These are phyloP conservation scores for Populus simonii DNA, from an alignment of 345 rosid genomes.

Conservation along the genomic window DNA sequence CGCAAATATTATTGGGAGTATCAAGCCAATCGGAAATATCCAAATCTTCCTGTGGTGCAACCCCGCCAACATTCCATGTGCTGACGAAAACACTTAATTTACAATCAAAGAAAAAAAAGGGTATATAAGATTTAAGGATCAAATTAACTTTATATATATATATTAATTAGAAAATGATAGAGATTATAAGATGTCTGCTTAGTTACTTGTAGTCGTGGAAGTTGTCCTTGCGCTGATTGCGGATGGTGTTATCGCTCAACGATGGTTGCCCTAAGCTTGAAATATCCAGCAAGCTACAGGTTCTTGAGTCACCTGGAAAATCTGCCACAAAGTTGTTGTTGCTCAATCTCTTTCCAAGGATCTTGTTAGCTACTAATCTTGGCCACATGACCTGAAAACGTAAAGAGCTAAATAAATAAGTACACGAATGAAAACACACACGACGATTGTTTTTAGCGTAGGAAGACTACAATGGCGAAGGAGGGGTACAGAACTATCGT, in stretches of 20 bases:
- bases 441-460: background rate
- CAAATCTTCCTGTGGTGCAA: slow-evolving; percentile 54
- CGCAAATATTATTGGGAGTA: slow-evolving; percentile 39
- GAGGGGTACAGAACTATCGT: background rate
- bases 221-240: slow-evolving; percentile 35
- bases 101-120: background rate
- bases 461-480: background rate
- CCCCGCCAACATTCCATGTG: slow-evolving; percentile 91
- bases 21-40: slow-evolving; percentile 68
- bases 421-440: background rate
- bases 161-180: background rate
- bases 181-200: background rate
- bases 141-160: background rate
- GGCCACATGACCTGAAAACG: slow-evolving; percentile 68
- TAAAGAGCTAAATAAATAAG: background rate
- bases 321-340: slow-evolving; percentile 78
- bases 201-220: slow-evolving; percentile 51
- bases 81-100: slow-evolving; percentile 57
- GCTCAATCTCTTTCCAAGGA: slow-evolving; percentile 57
- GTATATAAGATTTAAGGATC: background rate
- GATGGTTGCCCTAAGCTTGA: slow-evolving; percentile 33
- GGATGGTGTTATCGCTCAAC: slow-evolving; percentile 25
- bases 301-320: slow-evolving; percentile 41
- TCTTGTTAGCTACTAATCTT: slow-evolving; percentile 64
- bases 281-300: slow-evolving; percentile 20